Base-by-base conservation (phyloP, 495 filamentous ascomycete genomes). In the Xylaria palmicola region DNA sequence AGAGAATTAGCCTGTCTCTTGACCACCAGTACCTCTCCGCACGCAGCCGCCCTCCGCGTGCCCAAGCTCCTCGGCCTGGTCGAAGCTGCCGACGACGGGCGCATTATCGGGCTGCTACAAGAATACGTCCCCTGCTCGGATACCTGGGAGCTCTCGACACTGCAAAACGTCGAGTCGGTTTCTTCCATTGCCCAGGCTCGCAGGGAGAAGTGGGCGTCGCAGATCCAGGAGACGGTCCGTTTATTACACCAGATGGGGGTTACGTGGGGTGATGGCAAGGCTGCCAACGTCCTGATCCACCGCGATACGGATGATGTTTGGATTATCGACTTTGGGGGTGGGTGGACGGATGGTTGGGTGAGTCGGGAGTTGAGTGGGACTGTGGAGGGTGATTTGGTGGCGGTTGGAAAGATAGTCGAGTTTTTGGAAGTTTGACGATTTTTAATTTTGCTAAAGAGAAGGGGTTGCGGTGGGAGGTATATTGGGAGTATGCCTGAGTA, bases 201-300 rank as follows among this genome's bases (percentile, higher is more conserved):
- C 13, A 61, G 49, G 37, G 37, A 61, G 20, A 61, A 53, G 19
- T 61, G 58, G 58, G 58, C 58, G 29, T 30, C 37, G 15, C 58
- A 61, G 19, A 36, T 61, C 17, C 34, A 34, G 36, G 61, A 66
- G 47, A 66, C 65, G 3, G 57, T 68, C 8, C 48, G 55, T 19
- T 59, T 63, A 32, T 66, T 79, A 1, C 75, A 79, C 56, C 58
- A 64, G 30, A 53, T 63, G 37, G 71, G 69, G 17, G 60, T 79
- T 55, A 52, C 78, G 32, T 82, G 76, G 79, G 79, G 80, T 37
- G 78, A 81, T 66, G 77, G 63, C 36, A 81, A 79, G 65, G 62
- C 74, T 8, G 70, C 62, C n/a, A 80, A 82, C 63, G 68, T 81
- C 40, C 56, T 82, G 39, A 74, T 82, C 50, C 74, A 82, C 56